Percentiles rank a stretch among this genome's conserved stretches.
Conservation (phyloP, 345 rosid genomes). For the Rhodamnia rubescens region DNA sequence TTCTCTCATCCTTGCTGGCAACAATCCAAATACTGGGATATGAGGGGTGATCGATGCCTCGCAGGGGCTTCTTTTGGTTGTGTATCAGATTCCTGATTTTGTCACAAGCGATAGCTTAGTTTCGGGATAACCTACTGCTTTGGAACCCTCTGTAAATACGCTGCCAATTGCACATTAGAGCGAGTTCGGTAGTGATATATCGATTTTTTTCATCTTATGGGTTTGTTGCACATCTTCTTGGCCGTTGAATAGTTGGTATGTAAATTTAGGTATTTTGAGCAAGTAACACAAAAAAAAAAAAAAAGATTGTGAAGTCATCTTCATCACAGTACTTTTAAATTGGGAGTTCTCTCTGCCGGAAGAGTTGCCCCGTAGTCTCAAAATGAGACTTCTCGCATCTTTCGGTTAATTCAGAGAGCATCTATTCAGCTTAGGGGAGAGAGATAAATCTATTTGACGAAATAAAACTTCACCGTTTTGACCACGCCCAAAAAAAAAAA, state of each 20-base stretch:
- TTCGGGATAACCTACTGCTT: not conserved
- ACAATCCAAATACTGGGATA: slow-evolving; percentile 60
- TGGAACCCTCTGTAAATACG: not conserved
- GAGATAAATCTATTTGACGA: not conserved
- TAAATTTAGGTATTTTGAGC: too few relatives aligned
- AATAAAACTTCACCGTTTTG: too few relatives aligned
- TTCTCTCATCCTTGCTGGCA: slow-evolving; percentile 92
- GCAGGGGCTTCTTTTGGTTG: not conserved
- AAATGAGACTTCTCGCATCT: not conserved
- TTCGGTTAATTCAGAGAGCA: not conserved
- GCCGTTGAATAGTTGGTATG: not conserved
- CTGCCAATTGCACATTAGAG: not conserved
- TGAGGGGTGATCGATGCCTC: not conserved
- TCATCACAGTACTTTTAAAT: not conserved
- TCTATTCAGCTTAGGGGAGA: not conserved
- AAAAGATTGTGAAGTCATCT: not conserved
- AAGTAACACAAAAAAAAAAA: not conserved
- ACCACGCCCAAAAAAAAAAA: too few relatives aligned
- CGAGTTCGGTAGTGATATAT: not conserved
- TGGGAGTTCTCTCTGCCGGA: not conserved
- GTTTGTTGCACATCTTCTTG: not conserved
- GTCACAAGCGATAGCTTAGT: not conserved
- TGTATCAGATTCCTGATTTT: not conserved
- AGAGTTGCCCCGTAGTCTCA: not conserved
- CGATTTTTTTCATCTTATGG: not conserved